These are phyloP conservation scores for Hericium coralloides DNA, from an alignment of 768 basidiomycete species.

Conservation along the genomic window DNA sequence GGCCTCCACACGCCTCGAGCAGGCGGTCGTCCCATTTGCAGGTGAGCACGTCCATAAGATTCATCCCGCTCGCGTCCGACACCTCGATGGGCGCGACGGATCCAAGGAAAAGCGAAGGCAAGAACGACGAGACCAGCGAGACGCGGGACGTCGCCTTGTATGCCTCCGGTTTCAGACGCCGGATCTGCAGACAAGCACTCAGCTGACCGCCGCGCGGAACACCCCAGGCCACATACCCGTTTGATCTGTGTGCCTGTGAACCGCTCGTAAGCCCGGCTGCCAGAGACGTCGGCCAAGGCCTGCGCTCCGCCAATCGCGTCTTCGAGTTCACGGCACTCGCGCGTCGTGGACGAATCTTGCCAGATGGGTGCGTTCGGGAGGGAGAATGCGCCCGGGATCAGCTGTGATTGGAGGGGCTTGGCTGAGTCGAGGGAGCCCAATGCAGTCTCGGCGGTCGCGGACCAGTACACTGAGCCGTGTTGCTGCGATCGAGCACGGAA, in stretches of 20 bases:
- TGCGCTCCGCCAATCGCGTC: slow-evolving; percentile 60
- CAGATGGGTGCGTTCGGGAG: slow-evolving; percentile 68
- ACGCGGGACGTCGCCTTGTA: slow-evolving; percentile 59
- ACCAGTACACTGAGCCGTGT: slow-evolving; percentile 88
- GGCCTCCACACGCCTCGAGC: slow-evolving; percentile 59
- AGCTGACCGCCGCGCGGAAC: not conserved
- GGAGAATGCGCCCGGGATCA: slow-evolving; percentile 60
- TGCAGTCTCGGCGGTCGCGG: slow-evolving; percentile 37
- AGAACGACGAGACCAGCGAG: slow-evolving; percentile 75
- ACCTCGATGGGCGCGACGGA: slow-evolving; percentile 73
- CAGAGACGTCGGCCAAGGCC: slow-evolving; percentile 64
- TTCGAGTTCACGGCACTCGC: slow-evolving; percentile 65
- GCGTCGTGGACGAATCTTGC: slow-evolving; percentile 83
- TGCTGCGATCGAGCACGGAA: slow-evolving; percentile 35
- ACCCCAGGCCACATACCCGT: slow-evolving; percentile 34
- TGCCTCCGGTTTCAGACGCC: slow-evolving; percentile 38
- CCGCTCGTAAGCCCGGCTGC: slow-evolving; percentile 78
- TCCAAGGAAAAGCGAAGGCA: slow-evolving; percentile 77
- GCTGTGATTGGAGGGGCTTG: slow-evolving; percentile 46
- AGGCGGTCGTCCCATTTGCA: slow-evolving; percentile 67
- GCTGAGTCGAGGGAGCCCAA: slow-evolving; percentile 46
- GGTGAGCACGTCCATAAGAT: slow-evolving; percentile 69
- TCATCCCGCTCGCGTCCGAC: slow-evolving; percentile 89
- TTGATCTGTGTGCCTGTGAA: slow-evolving; percentile 85
- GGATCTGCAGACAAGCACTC: slow-evolving; percentile 34